phyloP scores from a whole-genome alignment of 139 green algal species.

The Micromonas commoda region DNA sequence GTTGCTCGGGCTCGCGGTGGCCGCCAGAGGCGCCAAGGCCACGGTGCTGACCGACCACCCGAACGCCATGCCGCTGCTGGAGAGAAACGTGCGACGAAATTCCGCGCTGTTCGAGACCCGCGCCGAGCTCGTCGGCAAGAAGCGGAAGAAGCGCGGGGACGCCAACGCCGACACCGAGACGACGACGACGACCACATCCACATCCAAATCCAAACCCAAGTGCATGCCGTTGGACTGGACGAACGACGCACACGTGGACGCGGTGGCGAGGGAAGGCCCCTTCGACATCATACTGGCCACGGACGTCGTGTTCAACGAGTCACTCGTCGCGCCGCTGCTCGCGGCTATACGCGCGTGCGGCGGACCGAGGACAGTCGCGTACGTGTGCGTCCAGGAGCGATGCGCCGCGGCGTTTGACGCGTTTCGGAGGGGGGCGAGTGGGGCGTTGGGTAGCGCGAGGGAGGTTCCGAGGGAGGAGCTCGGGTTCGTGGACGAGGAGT shows the following conservation, averaged over 20 bases:
- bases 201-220: background rate
- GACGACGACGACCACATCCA: background rate
- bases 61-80: background rate
- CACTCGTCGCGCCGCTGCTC: slow-evolving; percentile 12
- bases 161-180: too few relatives aligned
- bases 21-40: background rate
- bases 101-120: background rate
- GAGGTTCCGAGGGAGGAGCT: background rate
- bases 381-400: background rate
- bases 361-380: background rate
- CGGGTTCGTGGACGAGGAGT: background rate
- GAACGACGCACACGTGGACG: background rate
- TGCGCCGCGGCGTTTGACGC: background rate
- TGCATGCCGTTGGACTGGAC: slow-evolving; percentile 11
- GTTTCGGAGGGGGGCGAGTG: background rate
- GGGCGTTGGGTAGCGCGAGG: background rate
- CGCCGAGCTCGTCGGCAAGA: background rate
- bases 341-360: background rate
- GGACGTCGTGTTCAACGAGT: slow-evolving; percentile 18
- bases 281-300: slow-evolving; percentile 19
- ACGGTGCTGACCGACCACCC: slow-evolving; percentile 1
- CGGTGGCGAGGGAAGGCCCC: background rate
- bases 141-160: background rate
- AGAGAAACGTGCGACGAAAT: slow-evolving; percentile 13
- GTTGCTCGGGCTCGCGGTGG: background rate